These are phyloP conservation scores for Fraxinus angustifolia DNA, from an alignment of 305 asterid species.

Conservation along the genomic window DNA sequence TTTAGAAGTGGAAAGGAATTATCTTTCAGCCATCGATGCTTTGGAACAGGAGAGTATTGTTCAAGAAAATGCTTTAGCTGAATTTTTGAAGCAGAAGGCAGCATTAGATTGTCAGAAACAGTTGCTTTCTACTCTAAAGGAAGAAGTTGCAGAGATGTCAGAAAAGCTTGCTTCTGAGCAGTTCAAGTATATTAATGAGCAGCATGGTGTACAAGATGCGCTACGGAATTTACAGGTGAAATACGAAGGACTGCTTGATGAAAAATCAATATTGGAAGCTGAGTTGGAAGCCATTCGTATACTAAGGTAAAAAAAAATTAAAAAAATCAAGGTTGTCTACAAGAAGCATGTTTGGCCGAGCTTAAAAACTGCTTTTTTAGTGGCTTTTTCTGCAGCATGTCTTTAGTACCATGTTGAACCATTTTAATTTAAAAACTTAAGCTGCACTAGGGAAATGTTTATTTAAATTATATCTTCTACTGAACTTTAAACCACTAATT, in stretches of 20 bases:
- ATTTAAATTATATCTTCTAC: not conserved
- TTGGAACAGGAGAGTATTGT: constrained; percentile 55
- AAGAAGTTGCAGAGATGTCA: constrained; percentile 64
- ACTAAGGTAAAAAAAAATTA: constrained; percentile 38
- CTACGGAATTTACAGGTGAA: constrained; percentile 42
- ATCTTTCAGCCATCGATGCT: constrained; percentile 34
- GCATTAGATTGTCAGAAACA: constrained; percentile 82
- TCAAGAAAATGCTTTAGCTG: constrained; percentile 43
- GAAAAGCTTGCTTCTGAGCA: constrained; percentile 43
- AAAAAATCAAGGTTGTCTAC: not conserved
- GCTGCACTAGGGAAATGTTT: not conserved
- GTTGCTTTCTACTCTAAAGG: constrained; percentile 59
- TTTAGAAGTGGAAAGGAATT: constrained; percentile 44
- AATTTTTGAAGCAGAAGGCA: constrained; percentile 61
- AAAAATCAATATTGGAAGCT: constrained; percentile 73
- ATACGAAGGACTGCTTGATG: constrained; percentile 53
- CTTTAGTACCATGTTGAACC: not conserved
- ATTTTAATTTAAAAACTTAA: too few relatives aligned
- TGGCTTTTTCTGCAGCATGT: not conserved
- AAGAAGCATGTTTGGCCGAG: not conserved
- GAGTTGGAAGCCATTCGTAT: constrained; percentile 76
- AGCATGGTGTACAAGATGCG: constrained; percentile 23
- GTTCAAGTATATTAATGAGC: constrained; percentile 39
- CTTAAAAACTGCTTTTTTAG: not conserved
- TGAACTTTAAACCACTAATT: not conserved